phyloP scores from a whole-genome alignment of 805 yeast genomes.

The Candida silvatica region DNA sequence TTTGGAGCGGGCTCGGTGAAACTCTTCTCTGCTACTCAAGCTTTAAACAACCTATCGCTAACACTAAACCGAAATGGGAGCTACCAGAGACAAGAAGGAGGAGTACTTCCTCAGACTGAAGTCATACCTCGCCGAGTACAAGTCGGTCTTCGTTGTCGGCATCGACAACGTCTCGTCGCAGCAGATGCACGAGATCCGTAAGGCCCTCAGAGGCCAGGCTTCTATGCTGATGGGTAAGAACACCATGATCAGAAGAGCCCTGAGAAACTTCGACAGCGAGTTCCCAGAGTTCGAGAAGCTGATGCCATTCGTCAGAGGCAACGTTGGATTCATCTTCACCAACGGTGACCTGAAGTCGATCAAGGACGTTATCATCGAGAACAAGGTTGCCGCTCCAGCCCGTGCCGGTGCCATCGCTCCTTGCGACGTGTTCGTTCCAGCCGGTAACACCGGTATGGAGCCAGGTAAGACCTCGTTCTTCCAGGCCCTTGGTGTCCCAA shows the following conservation, averaged over 20 bases:
- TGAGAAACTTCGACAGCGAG: slow-evolving; percentile 90
- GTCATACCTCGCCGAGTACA: slow-evolving; percentile 92
- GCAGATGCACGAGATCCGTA: slow-evolving; percentile 99
- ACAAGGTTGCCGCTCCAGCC: slow-evolving; percentile 99
- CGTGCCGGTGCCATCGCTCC: slow-evolving; percentile 99
- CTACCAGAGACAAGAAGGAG: slow-evolving; percentile 94
- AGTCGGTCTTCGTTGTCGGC: slow-evolving; percentile 97
- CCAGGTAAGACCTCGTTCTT: slow-evolving; percentile 99
- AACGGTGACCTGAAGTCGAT: slow-evolving; percentile 86
- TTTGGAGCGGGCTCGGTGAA: no score
- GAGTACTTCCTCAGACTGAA: slow-evolving; percentile 95
- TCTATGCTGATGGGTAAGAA: slow-evolving; percentile 99
- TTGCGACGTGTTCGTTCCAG: slow-evolving; percentile 94
- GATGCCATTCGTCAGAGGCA: slow-evolving; percentile 93
- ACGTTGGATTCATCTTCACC: slow-evolving; percentile 99
- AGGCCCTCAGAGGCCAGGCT: slow-evolving; percentile 89
- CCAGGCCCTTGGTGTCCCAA: slow-evolving; percentile 99
- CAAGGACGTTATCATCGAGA: slow-evolving; percentile 80
- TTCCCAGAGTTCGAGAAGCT: slow-evolving; percentile 94
- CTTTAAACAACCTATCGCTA: slow-evolving; percentile 89
- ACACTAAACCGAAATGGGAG: slow-evolving; percentile 97
- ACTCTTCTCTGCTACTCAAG: no score
- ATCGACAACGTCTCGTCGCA: slow-evolving; percentile 99
- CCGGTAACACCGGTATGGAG: slow-evolving; percentile 99
- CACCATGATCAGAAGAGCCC: slow-evolving; percentile 99